Percentiles rank a stretch among this genome's conserved stretches.
phyloP scores from a whole-genome alignment of 345 rosid species.

The Aquilaria yunnanensis region DNA sequence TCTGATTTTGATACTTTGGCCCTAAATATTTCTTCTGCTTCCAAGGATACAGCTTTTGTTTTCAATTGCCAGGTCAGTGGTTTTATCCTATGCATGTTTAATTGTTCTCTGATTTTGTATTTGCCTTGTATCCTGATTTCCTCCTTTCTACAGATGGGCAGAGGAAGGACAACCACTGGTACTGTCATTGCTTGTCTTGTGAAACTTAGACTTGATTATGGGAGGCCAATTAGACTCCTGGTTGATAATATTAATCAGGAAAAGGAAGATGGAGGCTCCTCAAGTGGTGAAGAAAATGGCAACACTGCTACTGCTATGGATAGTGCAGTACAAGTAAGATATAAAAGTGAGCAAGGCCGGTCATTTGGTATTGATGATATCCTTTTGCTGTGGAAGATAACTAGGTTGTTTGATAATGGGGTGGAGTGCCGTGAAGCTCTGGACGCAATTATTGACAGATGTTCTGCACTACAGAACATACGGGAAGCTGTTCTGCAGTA shows the following conservation, averaged over 20 bases:
- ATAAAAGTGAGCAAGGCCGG: slow-evolving; percentile 43
- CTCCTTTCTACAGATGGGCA: slow-evolving; percentile 73
- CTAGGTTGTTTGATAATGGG: slow-evolving; percentile 88
- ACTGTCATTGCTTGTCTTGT: slow-evolving; percentile 98
- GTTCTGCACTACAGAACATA: slow-evolving; percentile 93
- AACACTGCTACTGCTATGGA: slow-evolving; percentile 30
- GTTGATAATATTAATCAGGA: slow-evolving; percentile 48
- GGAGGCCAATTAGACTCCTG: slow-evolving; percentile 76
- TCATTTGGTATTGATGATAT: slow-evolving; percentile 92
- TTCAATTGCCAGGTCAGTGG: slow-evolving; percentile 92
- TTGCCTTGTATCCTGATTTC: neutral
- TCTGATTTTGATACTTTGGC: slow-evolving; percentile 85
- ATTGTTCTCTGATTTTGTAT: slow-evolving; percentile 9
- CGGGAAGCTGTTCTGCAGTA: slow-evolving; percentile 89
- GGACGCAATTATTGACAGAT: slow-evolving; percentile 90
- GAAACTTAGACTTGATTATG: slow-evolving; percentile 77
- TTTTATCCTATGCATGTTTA: slow-evolving; percentile 5
- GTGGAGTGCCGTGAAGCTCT: slow-evolving; percentile 87
- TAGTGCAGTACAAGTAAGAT: slow-evolving; percentile 22
- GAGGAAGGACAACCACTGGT: slow-evolving; percentile 99
- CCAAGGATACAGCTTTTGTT: slow-evolving; percentile 83
- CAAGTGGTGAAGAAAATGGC: slow-evolving; percentile 89
- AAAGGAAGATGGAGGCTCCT: slow-evolving; percentile 65
- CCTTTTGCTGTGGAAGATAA: slow-evolving; percentile 79
- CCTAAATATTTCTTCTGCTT: slow-evolving; percentile 77